A percentile compares a stretch with the other conserved stretches of the same genome.
phyloP scores from a whole-genome alignment of 441 rosid species.

The Gossypium trilobum region DNA sequence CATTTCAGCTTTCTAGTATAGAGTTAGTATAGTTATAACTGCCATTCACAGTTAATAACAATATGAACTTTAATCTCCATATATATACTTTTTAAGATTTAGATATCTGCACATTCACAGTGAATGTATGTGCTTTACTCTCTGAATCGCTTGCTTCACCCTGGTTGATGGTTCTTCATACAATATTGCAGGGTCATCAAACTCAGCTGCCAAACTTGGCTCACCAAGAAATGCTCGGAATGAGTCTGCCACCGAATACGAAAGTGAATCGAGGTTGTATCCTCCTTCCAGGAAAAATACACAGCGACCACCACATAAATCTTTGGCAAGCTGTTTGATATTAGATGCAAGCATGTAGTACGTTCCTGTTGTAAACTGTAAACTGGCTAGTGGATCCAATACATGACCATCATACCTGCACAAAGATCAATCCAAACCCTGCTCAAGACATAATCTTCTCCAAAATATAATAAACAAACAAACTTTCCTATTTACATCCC shows the following conservation, averaged over 20 bases:
- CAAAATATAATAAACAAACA: not conserved
- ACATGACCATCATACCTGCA: slow-evolving; percentile 24
- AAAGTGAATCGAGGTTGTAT: slow-evolving; percentile 78
- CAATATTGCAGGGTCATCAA: slow-evolving; percentile 70
- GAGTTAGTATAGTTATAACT: not conserved
- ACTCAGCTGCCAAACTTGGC: slow-evolving; percentile 57
- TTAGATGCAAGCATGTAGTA: slow-evolving; percentile 66
- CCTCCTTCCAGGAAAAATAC: slow-evolving; percentile 93
- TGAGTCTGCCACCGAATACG: slow-evolving; percentile 77
- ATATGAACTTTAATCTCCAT: no score
- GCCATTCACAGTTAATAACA: no score
- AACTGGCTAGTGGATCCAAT: slow-evolving; percentile 73
- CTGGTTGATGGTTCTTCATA: slow-evolving; percentile 71
- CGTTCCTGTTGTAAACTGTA: slow-evolving; percentile 81
- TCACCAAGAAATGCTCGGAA: slow-evolving; percentile 84
- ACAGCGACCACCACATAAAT: slow-evolving; percentile 77
- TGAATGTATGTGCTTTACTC: slow-evolving; percentile 60
- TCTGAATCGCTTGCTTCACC: slow-evolving; percentile 67
- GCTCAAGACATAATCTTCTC: not conserved
- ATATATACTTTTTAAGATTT: not conserved
- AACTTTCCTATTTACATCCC: not conserved
- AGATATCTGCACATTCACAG: slow-evolving; percentile 26
- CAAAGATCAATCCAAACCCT: not conserved
- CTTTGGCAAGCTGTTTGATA: slow-evolving; percentile 71
- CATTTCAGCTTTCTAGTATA: not conserved